Conservation (phyloP, 2,329 filamentous ascomycete genomes). For the Fusarium miscanthi region DNA sequence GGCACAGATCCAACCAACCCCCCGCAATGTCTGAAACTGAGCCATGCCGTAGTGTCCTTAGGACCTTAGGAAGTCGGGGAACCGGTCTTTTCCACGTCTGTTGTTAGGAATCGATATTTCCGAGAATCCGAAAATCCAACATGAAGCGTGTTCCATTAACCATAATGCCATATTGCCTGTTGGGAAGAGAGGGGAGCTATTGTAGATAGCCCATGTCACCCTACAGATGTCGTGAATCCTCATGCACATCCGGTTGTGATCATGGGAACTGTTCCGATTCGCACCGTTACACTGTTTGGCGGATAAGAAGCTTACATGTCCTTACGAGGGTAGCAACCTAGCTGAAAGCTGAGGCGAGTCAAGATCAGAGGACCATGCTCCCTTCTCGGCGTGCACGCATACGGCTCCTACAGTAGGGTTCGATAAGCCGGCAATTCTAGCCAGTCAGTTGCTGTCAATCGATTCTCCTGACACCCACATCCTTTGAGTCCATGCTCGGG, state of each 20-base stretch:
- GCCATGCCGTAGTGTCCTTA: constrained; percentile 19
- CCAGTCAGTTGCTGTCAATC: neutral
- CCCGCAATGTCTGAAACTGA: constrained; percentile 35
- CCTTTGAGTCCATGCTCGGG: constrained; percentile 7
- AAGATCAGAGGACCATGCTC: constrained; percentile 14
- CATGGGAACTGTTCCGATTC: constrained; percentile 43
- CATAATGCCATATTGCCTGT: neutral
- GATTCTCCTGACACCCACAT: constrained; percentile 1
- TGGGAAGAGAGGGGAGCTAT: neutral
- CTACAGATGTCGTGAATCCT: constrained; percentile 23
- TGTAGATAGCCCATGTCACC: constrained; percentile 14
- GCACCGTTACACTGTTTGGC: constrained; percentile 22
- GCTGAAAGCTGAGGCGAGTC: constrained; percentile 29
- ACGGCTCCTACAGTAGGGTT: constrained; percentile 23
- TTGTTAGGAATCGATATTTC: constrained; percentile 2
- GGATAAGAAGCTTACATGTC: constrained; percentile 36
- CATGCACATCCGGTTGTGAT: constrained; percentile 24
- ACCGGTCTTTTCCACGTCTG: constrained; percentile 2
- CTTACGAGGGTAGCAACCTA: constrained; percentile 8
- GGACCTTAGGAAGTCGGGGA: constrained; percentile 7
- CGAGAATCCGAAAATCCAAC: constrained; percentile 15
- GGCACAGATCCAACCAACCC: constrained; percentile 19
- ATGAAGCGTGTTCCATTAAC: neutral
- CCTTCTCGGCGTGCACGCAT: constrained; percentile 22
- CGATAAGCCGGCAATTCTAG: constrained; percentile 34